Base-by-base conservation (phyloP, 768 basidiomycete species). In the Krasilnikovozyma curviuscula region DNA sequence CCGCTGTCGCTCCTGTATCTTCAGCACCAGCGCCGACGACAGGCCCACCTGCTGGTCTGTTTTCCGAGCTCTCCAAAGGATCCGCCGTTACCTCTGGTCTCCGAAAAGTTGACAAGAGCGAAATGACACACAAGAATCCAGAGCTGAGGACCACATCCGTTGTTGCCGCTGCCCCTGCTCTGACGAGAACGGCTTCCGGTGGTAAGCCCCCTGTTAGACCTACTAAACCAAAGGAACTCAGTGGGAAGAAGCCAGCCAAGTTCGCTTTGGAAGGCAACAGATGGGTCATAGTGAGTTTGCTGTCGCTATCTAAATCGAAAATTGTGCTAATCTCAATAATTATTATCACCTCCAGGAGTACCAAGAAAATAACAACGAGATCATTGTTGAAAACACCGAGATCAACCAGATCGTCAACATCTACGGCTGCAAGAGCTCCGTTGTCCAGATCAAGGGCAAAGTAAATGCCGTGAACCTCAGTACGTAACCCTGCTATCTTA, bases 41-140 rank as follows among this genome's bases (percentile, higher is more conserved):
- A 10, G 58, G 55, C 18, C 63, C 63, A 42, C 59, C 66, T 46
- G 55, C 54, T 5, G 81, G 82, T 4, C 81, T 98, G 23, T 89
- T 98, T 48, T 84, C 86, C 1, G 75, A 85, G 46, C 67, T 98
- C 39, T 95, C 95, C 60, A 74, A 79, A 34, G 89, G 91, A 1
- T 82, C 78, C 53, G 78, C 79, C 4, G 79, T 98, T 29, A 97
- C 91, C 6, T 83, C 81, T 60, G 78, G 82, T 10, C 64, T 98
- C 57, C 78, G 81, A 56, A 95, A 93, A 63, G 93, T 98, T 25
- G 83, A 88, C 61, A 81, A 78, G 69, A 88, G 83, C 54, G 81
- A 95, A 64, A 89, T 91, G 88, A 95, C 88, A 3, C 93, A 98
- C 70, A 97, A 98, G 72, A 97, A 98, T 59, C 91, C 93, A 0